phyloP scores from a whole-genome alignment of 2,329 filamentous ascomycete species.

The Hypoxylon sp. region DNA sequence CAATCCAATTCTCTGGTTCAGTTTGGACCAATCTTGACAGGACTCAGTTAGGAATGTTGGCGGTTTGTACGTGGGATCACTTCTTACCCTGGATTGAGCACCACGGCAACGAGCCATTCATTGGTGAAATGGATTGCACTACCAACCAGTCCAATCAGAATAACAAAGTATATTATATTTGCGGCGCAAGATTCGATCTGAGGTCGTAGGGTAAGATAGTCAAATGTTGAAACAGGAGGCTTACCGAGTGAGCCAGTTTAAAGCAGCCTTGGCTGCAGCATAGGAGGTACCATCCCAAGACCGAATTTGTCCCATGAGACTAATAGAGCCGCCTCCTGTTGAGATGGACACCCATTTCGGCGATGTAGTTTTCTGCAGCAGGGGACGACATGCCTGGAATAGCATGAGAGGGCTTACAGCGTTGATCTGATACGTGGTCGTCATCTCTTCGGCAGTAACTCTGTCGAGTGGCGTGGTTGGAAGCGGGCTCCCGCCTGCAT shows the following conservation, averaged over 20 bases:
- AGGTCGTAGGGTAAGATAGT: neutral
- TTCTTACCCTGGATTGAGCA: constrained; percentile 40
- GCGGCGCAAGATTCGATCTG: neutral
- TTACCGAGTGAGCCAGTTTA: constrained; percentile 53
- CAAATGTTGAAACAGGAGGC: constrained; percentile 6
- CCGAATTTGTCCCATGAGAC: constrained; percentile 35
- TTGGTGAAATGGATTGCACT: constrained; percentile 40
- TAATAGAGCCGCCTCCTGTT: constrained; percentile 49
- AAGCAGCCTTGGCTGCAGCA: constrained; percentile 52
- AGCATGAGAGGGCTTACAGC: constrained; percentile 52
- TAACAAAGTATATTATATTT: constrained; percentile 8
- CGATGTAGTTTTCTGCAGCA: constrained; percentile 53
- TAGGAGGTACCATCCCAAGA: constrained; percentile 48
- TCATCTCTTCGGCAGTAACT: constrained; percentile 50
- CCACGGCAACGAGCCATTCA: constrained; percentile 33
- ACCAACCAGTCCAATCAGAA: constrained; percentile 6
- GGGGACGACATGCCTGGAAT: constrained; percentile 53
- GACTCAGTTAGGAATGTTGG: constrained; percentile 2
- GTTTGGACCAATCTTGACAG: constrained; percentile 38
- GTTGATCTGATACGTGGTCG: constrained; percentile 50
- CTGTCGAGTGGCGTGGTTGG: constrained; percentile 50
- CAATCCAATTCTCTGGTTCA: constrained; percentile 40
- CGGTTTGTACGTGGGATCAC: neutral
- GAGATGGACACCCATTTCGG: constrained; percentile 55
- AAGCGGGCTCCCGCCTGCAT: constrained; percentile 53